phyloP scores from a whole-genome alignment of 73 alveolate species.

The Tetrahymena thermophila region DNA sequence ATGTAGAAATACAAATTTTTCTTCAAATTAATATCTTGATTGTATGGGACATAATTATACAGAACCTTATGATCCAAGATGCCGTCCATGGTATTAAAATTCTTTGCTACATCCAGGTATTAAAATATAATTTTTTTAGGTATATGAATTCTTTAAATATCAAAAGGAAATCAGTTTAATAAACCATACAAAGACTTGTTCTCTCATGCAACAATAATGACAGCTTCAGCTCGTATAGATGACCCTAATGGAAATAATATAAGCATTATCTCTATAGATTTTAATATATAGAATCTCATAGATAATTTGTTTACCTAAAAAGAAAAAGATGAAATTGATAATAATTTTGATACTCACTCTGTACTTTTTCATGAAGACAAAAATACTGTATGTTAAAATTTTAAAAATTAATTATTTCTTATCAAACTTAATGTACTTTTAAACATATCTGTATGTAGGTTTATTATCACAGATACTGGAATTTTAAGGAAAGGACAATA shows the following conservation, averaged over 20 bases:
- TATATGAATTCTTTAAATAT: too few relatives aligned
- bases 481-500: neutral
- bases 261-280: neutral
- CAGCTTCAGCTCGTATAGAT: neutral
- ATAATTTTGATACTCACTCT: neutral
- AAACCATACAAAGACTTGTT: neutral
- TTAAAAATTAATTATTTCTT: neutral
- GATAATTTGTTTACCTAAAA: too few relatives aligned
- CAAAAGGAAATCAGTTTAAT: neutral
- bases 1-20: neutral
- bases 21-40: neutral
- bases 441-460: neutral
- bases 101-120: neutral
- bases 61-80: neutral
- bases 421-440: too few relatives aligned
- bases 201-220: neutral
- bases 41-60: neutral
- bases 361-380: neutral
- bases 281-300: too few relatives aligned
- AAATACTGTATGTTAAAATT: neutral
- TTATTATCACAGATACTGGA: neutral
- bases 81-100: neutral
- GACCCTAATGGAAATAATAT: neutral
- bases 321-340: neutral
- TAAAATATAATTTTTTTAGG: too few relatives aligned